Conservation (phyloP, 129 eudicot genomes). For the Ambrosia artemisiifolia region DNA sequence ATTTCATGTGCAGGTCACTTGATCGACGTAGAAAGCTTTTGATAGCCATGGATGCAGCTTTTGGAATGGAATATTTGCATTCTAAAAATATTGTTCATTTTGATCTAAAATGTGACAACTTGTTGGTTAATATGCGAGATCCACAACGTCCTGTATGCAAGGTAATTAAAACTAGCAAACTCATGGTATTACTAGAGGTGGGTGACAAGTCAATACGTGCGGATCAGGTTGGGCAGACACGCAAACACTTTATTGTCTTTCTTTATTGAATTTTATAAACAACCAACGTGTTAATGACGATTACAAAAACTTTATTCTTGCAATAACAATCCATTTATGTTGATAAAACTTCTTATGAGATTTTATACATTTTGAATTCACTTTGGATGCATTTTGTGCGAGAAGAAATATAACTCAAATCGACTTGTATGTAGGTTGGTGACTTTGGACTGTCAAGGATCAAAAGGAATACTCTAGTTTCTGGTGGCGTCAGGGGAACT, state of each 20-base stretch:
- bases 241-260: background rate
- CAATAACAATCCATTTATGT: background rate
- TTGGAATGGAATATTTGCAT: constrained; percentile 95
- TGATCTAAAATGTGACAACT: constrained; percentile 90
- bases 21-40: constrained; percentile 74
- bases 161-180: constrained; percentile 41
- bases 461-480: constrained; percentile 77
- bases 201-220: background rate
- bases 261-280: background rate
- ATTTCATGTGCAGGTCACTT: constrained; percentile 55
- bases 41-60: constrained; percentile 90
- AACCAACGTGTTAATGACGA: background rate
- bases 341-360: background rate
- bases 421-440: constrained; percentile 59
- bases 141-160: constrained; percentile 90
- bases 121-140: constrained; percentile 77
- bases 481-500: constrained; percentile 88
- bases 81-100: constrained; percentile 88
- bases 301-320: background rate
- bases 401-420: background rate
- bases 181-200: background rate
- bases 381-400: background rate
- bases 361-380: background rate
- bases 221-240: background rate
- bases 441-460: constrained; percentile 88